These are phyloP conservation scores for Lentinula sp. DNA, from an alignment of 768 basidiomycete genomes.

Conservation along the genomic window DNA sequence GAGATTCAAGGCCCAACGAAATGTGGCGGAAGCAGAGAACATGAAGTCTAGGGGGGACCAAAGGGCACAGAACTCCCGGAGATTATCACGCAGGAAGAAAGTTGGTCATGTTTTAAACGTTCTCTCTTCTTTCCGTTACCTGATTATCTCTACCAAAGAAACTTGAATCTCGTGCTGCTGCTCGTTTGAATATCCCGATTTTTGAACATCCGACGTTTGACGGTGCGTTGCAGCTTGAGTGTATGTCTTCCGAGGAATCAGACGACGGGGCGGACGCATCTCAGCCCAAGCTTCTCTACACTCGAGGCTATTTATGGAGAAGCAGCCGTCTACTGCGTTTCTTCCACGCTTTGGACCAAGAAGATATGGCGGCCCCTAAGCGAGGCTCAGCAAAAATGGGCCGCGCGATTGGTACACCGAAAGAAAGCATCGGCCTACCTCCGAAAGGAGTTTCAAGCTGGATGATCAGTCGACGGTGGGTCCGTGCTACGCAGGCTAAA, in stretches of 20 bases:
- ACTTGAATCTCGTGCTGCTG: constrained; percentile 56
- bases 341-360: constrained; percentile 55
- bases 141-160: constrained; percentile 39
- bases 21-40: constrained; percentile 34
- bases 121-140: constrained; percentile 6
- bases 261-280: constrained; percentile 29
- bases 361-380: constrained; percentile 45
- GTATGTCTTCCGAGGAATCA: constrained; percentile 81
- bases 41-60: constrained; percentile 49
- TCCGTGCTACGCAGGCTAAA: constrained; percentile 29
- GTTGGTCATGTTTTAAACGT: constrained; percentile 31
- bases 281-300: constrained; percentile 30
- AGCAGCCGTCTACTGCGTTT: constrained; percentile 57
- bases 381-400: constrained; percentile 52
- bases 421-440: constrained; percentile 53
- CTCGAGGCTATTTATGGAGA: constrained; percentile 64
- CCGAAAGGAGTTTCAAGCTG: constrained; percentile 60
- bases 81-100: constrained; percentile 53
- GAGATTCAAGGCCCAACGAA: constrained; percentile 58
- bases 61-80: constrained; percentile 58
- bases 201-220: constrained; percentile 66
- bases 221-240: constrained; percentile 64
- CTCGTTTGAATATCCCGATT: constrained; percentile 42
- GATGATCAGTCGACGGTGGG: constrained; percentile 75
- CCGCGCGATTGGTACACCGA: constrained; percentile 46